These are phyloP conservation scores for Arabis hirsuta DNA, from an alignment of 345 rosid genomes.

Conservation along the genomic window DNA sequence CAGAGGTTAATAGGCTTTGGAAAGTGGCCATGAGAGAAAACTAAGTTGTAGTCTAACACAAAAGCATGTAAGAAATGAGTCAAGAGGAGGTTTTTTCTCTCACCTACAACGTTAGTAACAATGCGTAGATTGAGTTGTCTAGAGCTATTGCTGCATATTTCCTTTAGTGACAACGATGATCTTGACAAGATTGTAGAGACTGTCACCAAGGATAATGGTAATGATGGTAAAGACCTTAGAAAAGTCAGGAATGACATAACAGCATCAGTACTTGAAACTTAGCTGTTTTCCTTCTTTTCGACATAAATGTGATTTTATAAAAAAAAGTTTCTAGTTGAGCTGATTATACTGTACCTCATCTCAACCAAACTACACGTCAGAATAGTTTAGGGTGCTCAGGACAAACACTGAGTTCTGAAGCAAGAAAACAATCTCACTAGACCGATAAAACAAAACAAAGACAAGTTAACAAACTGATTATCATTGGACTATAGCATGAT, in stretches of 20 bases:
- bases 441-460: no score
- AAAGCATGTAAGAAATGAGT: background rate
- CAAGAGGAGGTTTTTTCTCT: constrained; percentile 25
- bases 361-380: no score
- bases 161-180: constrained; percentile 67
- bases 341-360: constrained; percentile 60
- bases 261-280: constrained; percentile 11
- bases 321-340: background rate
- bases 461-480: no score
- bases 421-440: no score
- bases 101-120: constrained; percentile 60
- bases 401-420: no score
- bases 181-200: constrained; percentile 87
- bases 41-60: background rate
- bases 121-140: constrained; percentile 56
- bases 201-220: constrained; percentile 88
- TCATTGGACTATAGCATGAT: no score
- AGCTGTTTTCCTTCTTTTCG: background rate
- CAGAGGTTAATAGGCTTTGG: constrained; percentile 12
- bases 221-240: constrained; percentile 83
- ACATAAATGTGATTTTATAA: background rate
- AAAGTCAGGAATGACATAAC: constrained; percentile 27
- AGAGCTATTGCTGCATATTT: constrained; percentile 60
- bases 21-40: constrained; percentile 16
- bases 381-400: no score